Base-by-base conservation (phyloP, 2,329 filamentous ascomycete species). In the Pseudogymnoascus sp. region DNA sequence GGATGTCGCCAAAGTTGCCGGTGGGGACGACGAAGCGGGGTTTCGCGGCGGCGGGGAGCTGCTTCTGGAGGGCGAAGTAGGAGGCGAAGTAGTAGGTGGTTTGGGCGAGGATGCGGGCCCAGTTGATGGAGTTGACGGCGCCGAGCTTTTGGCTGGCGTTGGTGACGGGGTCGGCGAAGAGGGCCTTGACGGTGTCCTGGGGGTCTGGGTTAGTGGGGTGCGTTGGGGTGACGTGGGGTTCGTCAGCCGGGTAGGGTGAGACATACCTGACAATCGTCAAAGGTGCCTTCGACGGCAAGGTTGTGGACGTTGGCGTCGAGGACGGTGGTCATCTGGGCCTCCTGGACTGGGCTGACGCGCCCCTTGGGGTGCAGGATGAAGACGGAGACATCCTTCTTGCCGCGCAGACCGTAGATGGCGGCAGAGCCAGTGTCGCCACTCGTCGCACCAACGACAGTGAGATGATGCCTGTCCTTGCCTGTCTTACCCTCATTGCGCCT, bases 111-210 rank as follows among this genome's bases (percentile, higher is more conserved):
- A 99, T 97, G 68, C 94, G 84, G 1, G 92, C 89, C 84, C 88
- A 97, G 78, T 97, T 97, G 78, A 97, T 97, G 50, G 89, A 94
- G 79, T 97, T 97, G 67, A 97, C 91, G 44, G 94, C 93, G 40
- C 89, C 93, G 44, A 97, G 87, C 67, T 90, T 91, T 71, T 93
- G 84, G 1, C 84, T 85, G 68, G 82, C 78, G 79, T 97, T 97
- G 73, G 90, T 88, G 61, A 92, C 86, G 2, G 87, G 80, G 69
- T 99, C 93, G 65, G 85, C 87, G 72, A 97, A 97, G 58, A 99
- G 82, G 1, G 89, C 87, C 77, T 99, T 97, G 73, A 99, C 88
- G 62, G 94, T 95, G 75, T 96, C 92, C 84, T 87, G 68, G 9
- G 15, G 26, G 29, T 2, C 24, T 2, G 2, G 4, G 58, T 68